These are phyloP conservation scores for Nakataea oryzae DNA, from an alignment of 2,329 filamentous ascomycete genomes.

Conservation along the genomic window DNA sequence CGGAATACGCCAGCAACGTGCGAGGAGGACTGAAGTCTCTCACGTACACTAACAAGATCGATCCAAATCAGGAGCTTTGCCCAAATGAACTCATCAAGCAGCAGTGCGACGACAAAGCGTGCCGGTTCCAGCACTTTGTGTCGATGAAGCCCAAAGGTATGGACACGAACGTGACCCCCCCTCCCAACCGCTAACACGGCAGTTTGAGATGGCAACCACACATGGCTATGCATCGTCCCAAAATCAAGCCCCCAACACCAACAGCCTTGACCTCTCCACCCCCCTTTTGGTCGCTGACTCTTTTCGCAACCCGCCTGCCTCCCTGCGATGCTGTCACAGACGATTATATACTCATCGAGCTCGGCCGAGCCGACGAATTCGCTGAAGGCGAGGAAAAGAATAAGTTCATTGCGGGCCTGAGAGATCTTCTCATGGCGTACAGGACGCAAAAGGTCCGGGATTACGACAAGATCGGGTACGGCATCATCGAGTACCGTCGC, in stretches of 20 bases:
- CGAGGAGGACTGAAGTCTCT: slow-evolving; percentile 73
- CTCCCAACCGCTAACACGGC: slow-evolving; percentile 12
- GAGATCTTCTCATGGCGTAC: slow-evolving; percentile 48
- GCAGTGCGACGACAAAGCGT: slow-evolving; percentile 62
- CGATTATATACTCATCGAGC: slow-evolving; percentile 61
- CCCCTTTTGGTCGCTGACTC: slow-evolving; percentile 39
- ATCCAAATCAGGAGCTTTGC: slow-evolving; percentile 64
- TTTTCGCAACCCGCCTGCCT: slow-evolving; percentile 11
- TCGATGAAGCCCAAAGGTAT: slow-evolving; percentile 65
- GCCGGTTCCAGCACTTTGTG: slow-evolving; percentile 71
- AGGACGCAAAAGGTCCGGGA: slow-evolving; percentile 51
- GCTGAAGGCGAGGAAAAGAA: slow-evolving; percentile 45
- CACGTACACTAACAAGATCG: slow-evolving; percentile 89
- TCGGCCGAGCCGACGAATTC: slow-evolving; percentile 57
- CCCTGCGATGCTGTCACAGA: slow-evolving; percentile 36
- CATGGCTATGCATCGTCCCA: background rate
- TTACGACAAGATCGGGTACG: slow-evolving; percentile 54
- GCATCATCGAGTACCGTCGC: slow-evolving; percentile 57
- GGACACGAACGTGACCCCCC: slow-evolving; percentile 29
- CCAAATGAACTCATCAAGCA: slow-evolving; percentile 61
- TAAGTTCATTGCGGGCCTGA: slow-evolving; percentile 52
- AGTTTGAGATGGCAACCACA: background rate
- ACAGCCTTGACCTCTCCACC: slow-evolving; percentile 10
- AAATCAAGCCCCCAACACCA: background rate
- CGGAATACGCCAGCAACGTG: slow-evolving; percentile 58